A percentile compares a stretch with the other conserved stretches of the same genome.
phyloP scores from a whole-genome alignment of 2,329 filamentous ascomycete species.

The Fusarium sp. region DNA sequence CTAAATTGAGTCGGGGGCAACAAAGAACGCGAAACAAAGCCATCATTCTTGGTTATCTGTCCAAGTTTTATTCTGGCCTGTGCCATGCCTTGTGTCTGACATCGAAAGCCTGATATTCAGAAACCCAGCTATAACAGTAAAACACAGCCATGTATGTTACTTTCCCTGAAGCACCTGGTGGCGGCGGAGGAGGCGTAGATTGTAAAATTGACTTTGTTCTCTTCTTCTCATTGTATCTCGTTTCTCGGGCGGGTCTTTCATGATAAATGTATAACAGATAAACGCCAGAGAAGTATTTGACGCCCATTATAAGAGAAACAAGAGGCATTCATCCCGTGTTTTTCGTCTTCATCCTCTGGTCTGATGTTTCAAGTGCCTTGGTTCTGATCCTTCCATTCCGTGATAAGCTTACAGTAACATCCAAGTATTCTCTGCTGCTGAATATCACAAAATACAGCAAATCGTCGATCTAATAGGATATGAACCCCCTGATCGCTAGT shows the following conservation, averaged over 20 bases:
- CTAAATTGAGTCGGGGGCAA: slow-evolving; percentile 15
- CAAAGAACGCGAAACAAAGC: slow-evolving; percentile 22
- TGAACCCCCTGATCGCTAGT: slow-evolving; percentile 35
- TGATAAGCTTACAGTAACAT: not conserved
- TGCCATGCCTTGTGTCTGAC: slow-evolving; percentile 31
- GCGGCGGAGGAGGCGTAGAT: slow-evolving; percentile 32
- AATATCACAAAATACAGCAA: slow-evolving; percentile 7
- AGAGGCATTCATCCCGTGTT: slow-evolving; percentile 7
- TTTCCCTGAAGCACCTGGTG: slow-evolving; percentile 20
- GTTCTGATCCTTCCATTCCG: not conserved
- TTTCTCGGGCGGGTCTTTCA: not conserved
- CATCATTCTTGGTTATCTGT: slow-evolving; percentile 28
- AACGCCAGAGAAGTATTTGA: not conserved
- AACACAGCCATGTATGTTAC: not conserved
- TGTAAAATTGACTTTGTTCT: slow-evolving; percentile 4
- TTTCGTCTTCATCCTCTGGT: slow-evolving; percentile 5
- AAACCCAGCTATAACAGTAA: not conserved
- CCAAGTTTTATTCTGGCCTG: slow-evolving; percentile 10
- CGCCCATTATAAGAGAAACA: not conserved
- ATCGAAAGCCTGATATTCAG: slow-evolving; percentile 6
- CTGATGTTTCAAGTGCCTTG: slow-evolving; percentile 14
- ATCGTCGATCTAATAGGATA: slow-evolving; percentile 36
- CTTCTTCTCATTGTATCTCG: no score
- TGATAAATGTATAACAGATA: slow-evolving; percentile 5
- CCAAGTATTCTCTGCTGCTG: slow-evolving; percentile 14